Percentiles rank a stretch among this genome's conserved stretches.
phyloP scores from a whole-genome alignment of 1,284 basidiomycete species.

The Stygiomarasmius scandens region DNA sequence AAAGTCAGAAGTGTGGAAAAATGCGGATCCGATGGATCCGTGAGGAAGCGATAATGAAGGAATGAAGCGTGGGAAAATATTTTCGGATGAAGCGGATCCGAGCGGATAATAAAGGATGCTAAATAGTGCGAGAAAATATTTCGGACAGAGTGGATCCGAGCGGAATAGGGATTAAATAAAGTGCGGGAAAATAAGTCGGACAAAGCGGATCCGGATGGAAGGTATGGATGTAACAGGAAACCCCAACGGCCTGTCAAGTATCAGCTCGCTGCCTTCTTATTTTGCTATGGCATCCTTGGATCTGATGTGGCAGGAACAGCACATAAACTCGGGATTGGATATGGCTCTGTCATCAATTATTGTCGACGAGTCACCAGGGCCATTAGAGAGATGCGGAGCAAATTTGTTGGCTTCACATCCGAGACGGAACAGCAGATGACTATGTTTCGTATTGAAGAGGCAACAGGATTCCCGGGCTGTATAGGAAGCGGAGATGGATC shows the following conservation, averaged over 20 bases:
- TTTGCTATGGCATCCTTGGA: conserved; percentile 16
- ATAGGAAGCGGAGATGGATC: conserved; percentile 27
- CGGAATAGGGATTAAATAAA: too few relatives aligned
- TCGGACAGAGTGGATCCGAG: too few relatives aligned
- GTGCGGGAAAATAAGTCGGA: too few relatives aligned
- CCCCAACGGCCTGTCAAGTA: conserved; percentile 21
- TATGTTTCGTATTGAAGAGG: conserved; percentile 1
- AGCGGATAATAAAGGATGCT: too few relatives aligned
- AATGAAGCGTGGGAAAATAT: too few relatives aligned
- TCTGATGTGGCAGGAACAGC: background rate
- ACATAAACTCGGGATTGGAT: background rate
- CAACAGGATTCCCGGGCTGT: conserved; percentile 25
- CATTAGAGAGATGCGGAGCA: conserved; percentile 6
- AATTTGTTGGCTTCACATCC: conserved; percentile 18
- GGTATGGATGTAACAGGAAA: too few relatives aligned
- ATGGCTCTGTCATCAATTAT: conserved; percentile 8
- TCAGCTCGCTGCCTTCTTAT: conserved; percentile 16
- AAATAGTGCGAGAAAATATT: too few relatives aligned
- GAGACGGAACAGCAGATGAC: conserved; percentile 1
- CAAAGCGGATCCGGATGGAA: too few relatives aligned
- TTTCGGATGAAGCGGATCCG: too few relatives aligned
- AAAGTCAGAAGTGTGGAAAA: too few relatives aligned
- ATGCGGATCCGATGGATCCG: too few relatives aligned
- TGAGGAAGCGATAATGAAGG: too few relatives aligned
- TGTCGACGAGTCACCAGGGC: conserved; percentile 17